Base-by-base conservation (phyloP, 2,329 filamentous ascomycete genomes). In the Ascochyta clinopodiicola region DNA sequence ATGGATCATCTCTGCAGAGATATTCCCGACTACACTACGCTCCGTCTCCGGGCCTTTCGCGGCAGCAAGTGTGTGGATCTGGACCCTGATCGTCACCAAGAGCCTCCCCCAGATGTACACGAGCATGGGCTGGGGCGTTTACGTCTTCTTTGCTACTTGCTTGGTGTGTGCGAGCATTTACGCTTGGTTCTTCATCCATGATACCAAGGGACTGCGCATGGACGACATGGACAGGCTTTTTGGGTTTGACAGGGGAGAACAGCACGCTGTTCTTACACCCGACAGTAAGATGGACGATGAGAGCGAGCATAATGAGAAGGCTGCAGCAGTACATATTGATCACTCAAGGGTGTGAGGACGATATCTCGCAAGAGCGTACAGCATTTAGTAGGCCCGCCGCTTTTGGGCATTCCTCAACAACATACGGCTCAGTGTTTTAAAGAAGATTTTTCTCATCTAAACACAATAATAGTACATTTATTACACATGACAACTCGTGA, bases 1-100 rank as follows among this genome's bases (percentile, higher is more conserved):
- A 0, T 92, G 89, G 89, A 88, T 92, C 29, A 76, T 90, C 67
- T 90, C 90, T 78, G 73, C 71, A 0, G 88, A 92, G 74, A 91
- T 92, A 81, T 92, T 91, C 72, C 85, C 88, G 67, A 84, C 86
- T 59, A 88, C 87, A 74, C 84, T 86, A 19, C 81, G 88, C 4
- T 66, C 52, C 2, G 38, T 56, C 49, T 44, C 47, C 91, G 1
- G 52, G 4, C 52, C 89, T n/a, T 88, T 82, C 40, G 88, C 89
- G 0, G 84, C 87, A 0, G 86, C 85, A 10, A 88, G 84, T 77
- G 90, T 91, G 74, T 91, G 88, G 88, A 82, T 88, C 66, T 88
- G 79, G 78, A 90, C 89, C 72, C 89, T 90, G 70, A 79, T 90
- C 69, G 83, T 90, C 61, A 82, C 82, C 0, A 81, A 87, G 3